These are phyloP conservation scores for Senecio squalidus DNA, from an alignment of 140 eudicot genomes.

Conservation along the genomic window DNA sequence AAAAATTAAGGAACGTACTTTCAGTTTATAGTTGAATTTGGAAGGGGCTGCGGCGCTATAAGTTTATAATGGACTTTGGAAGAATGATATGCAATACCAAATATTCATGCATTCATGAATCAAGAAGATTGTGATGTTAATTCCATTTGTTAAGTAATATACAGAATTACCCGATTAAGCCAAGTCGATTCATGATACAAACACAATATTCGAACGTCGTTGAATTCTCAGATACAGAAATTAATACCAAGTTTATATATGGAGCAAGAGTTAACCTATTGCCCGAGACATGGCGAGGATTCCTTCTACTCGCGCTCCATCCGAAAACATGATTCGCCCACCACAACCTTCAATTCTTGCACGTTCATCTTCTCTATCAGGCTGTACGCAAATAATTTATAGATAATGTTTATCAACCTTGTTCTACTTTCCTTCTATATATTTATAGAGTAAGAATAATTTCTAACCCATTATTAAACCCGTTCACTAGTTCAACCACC, in stretches of 20 bases:
- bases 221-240: neutral
- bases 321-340: conserved; percentile 23
- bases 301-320: conserved; percentile 46
- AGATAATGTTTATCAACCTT: neutral
- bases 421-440: neutral
- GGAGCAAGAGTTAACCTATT: conserved; percentile 33
- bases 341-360: conserved; percentile 40
- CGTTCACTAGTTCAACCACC: no score
- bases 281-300: conserved; percentile 52
- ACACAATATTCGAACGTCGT: neutral
- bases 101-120: neutral
- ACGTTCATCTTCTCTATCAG: conserved; percentile 42
- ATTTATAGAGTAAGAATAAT: no score
- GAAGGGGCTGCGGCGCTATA: no score
- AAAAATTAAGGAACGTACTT: no score
- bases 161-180: neutral
- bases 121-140: neutral
- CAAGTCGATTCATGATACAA: neutral
- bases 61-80: no score
- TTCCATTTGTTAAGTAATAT: neutral
- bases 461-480: no score
- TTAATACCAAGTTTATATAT: neutral
- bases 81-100: no score
- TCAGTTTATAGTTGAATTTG: no score
- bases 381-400: conserved; percentile 18